These are phyloP conservation scores for Leccinellum albellum DNA, from an alignment of 768 basidiomycete genomes.

Conservation along the genomic window DNA sequence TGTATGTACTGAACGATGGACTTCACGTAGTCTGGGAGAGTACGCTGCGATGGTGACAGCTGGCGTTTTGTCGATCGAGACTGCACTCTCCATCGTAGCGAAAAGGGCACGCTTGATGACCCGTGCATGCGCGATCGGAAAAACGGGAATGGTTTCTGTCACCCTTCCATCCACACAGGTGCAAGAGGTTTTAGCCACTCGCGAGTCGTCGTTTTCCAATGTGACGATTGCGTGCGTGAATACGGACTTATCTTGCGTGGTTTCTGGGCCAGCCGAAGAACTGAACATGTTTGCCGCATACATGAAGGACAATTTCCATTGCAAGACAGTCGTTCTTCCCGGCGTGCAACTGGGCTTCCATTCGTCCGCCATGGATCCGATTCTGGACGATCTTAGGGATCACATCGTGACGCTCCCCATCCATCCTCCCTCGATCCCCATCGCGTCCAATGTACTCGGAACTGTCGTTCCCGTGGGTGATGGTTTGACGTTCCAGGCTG, in stretches of 20 bases:
- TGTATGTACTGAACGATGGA: background rate
- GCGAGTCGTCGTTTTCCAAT: constrained; percentile 29
- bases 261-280: constrained; percentile 51
- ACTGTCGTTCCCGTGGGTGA: constrained; percentile 52
- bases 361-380: constrained; percentile 57
- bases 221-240: constrained; percentile 61
- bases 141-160: constrained; percentile 63
- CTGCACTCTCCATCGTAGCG: constrained; percentile 56
- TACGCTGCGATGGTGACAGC: constrained; percentile 69
- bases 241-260: constrained; percentile 51
- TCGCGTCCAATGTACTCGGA: constrained; percentile 62
- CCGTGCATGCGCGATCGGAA: constrained; percentile 38
- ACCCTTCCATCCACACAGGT: constrained; percentile 36
- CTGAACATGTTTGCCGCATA: constrained; percentile 40
- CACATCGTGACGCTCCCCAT: constrained; percentile 38
- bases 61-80: constrained; percentile 51
- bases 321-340: constrained; percentile 41
- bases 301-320: constrained; percentile 35
- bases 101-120: constrained; percentile 55
- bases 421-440: constrained; percentile 49
- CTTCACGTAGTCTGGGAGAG: constrained; percentile 62
- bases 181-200: constrained; percentile 33
- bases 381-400: constrained; percentile 46
- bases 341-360: constrained; percentile 64
- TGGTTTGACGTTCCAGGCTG: constrained; percentile 39